Evolutionary conservation across 306 rosid species (phyloP).

Genomic region (Spatholobus suberectus): DNA sequence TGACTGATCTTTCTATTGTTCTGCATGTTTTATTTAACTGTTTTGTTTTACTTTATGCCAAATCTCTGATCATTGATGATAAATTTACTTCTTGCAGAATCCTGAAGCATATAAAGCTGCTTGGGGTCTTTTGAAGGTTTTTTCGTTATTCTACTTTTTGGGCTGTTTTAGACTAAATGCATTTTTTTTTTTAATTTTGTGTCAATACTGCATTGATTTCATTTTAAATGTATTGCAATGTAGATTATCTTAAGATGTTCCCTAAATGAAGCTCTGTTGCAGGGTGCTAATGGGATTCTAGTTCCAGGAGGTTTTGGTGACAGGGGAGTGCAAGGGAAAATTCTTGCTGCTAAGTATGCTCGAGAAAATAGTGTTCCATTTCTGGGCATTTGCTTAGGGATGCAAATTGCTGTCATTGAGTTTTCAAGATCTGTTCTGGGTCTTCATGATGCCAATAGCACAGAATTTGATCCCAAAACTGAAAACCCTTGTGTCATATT

Average conservation of each 20-base stretch:
- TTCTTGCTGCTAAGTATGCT: conserved; percentile 86
- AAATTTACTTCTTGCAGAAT: conserved; percentile 53
- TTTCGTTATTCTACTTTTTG: not conserved
- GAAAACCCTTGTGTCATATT: conserved; percentile 81
- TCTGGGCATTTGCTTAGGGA: conserved; percentile 87
- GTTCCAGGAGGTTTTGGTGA: conserved; percentile 95
- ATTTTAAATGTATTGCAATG: not conserved
- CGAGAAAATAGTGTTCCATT: conserved; percentile 78
- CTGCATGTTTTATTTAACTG: conserved; percentile 10
- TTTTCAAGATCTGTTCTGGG: conserved; percentile 79
- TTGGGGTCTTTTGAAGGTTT: conserved; percentile 82
- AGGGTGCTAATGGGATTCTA: conserved; percentile 87
- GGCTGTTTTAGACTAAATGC: not conserved
- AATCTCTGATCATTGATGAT: conserved; percentile 25
- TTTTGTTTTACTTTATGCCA: not conserved
- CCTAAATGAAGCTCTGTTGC: conserved; percentile 47
- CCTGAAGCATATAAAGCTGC: conserved; percentile 68
- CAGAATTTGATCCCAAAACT: conserved; percentile 78
- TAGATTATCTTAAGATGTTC: conserved; percentile 19
- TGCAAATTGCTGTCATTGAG: conserved; percentile 94
- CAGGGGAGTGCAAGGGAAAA: conserved; percentile 88
- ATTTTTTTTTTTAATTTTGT: not conserved
- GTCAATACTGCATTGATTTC: conserved; percentile 12
- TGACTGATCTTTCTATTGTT: conserved; percentile 35
- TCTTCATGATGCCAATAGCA: conserved; percentile 74